Evolutionary conservation across 805 yeast genomes (phyloP), one percentile per base, ranked within the genome.

Genomic region (Candida vaughaniae): DNA sequence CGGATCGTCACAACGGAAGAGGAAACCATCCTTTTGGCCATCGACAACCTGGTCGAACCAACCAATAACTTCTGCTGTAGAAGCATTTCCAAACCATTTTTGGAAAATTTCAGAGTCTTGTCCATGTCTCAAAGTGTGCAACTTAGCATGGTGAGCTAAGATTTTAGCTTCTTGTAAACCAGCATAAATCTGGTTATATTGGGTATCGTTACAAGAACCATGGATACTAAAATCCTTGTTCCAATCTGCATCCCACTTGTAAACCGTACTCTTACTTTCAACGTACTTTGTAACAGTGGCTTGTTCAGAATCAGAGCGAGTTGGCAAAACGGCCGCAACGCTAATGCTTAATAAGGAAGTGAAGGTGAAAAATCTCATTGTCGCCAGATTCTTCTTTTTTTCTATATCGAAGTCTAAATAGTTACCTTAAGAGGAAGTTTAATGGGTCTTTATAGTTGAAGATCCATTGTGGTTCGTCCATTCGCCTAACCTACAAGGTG

Each of bases 1-100:
- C 11, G 53, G 44, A 39, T 66, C 66, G 42, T 66, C 73, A 55
- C 72, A 67, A 31, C 72, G 52, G 47, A 60, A 58, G 10, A 64
- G 34, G 15, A 56, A 49, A 25, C 58, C 60, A 15, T 52, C 51
- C 17, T 60, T 53, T 22, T 60, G 58, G 29, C 20, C 32, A 16
- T 55, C 52, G n/a, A 58, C 52, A 23, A 64, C 32, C 27, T 49
- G 49, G n/a, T 61, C 66, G 29, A 49, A 53, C 39, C 55, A 47
- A 20, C 73, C 72, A 31, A 63, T 39, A 11, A 66, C 71, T 26
- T 58, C 59, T 22, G 56, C 60, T 22, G 60, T 47, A 22, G 58
- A 54, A 15, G 66, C 60, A 36, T 61, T 47, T 31, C 71, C 71
- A 41, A 67, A 66, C 56, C 66, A 66, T 40, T 56, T 62, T 14